Conservation (phyloP, 2,329 filamentous ascomycete genomes). For the Diaporthe nobilis region DNA sequence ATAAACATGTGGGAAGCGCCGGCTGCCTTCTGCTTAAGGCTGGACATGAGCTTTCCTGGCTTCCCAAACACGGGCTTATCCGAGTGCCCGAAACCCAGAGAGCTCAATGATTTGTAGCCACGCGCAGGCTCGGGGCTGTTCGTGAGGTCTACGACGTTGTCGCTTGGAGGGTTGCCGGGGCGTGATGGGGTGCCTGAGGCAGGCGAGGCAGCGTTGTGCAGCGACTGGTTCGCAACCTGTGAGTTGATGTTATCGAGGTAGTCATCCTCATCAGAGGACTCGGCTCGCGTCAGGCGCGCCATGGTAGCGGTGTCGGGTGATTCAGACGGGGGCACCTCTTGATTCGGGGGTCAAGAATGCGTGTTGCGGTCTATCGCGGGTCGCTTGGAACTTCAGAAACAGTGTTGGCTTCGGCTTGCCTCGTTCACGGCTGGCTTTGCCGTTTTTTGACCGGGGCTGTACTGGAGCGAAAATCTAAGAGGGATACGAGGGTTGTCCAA, state of each 20-base stretch:
- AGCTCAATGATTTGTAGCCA: constrained; percentile 33
- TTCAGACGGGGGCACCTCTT: too few species aligned
- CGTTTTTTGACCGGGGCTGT: not conserved
- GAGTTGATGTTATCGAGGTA: constrained; percentile 54
- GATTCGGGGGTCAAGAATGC: not conserved
- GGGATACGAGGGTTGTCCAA: not conserved
- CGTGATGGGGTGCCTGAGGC: constrained; percentile 53
- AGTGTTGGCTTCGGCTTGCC: not conserved
- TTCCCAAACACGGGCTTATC: constrained; percentile 55
- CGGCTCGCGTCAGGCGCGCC: constrained; percentile 47
- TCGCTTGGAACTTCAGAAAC: not conserved
- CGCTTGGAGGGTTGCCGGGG: constrained; percentile 52
- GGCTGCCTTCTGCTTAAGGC: constrained; percentile 69
- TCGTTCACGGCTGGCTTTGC: not conserved
- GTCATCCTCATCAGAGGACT: constrained; percentile 54
- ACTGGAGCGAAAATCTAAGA: not conserved
- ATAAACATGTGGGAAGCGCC: constrained; percentile 60
- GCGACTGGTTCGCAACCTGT: constrained; percentile 47
- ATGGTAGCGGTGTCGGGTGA: constrained; percentile 37
- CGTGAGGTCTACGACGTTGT: constrained; percentile 50
- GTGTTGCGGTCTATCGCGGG: not conserved
- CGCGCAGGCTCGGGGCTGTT: constrained; percentile 46
- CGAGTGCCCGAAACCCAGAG: constrained; percentile 41
- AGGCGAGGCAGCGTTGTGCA: constrained; percentile 38
- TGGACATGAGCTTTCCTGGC: constrained; percentile 60